phyloP scores from a whole-genome alignment of 495 filamentous ascomycete species.

The Lasiosphaeriaceae sp. region DNA sequence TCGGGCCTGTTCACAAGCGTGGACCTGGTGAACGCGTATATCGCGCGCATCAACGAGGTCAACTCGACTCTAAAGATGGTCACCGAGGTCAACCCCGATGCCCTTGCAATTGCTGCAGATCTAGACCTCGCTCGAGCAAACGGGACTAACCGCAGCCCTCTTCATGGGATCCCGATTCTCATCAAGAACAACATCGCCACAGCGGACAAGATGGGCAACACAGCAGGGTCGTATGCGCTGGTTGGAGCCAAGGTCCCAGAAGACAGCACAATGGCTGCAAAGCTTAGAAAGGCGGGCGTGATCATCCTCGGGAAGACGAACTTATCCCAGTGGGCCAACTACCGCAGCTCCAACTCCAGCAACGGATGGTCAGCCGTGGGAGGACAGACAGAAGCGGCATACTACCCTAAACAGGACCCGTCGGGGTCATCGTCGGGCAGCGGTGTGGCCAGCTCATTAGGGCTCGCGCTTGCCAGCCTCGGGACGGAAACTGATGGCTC shows the following conservation, averaged over 20 bases:
- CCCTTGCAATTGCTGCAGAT: conserved; percentile 31
- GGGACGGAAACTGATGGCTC: conserved; percentile 37
- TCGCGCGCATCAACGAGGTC: conserved; percentile 39
- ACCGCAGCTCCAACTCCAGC: conserved; percentile 30
- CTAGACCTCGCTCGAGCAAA: conserved; percentile 27
- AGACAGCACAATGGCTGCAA: conserved; percentile 45
- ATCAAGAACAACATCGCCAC: conserved; percentile 73
- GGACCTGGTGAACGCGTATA: conserved; percentile 52
- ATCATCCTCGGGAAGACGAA: conserved; percentile 50
- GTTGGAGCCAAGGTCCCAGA: conserved; percentile 43
- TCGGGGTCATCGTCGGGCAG: conserved; percentile 27
- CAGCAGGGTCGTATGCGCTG: conserved; percentile 56
- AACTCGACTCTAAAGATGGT: conserved; percentile 37
- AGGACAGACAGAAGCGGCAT: conserved; percentile 42
- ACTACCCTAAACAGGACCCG: conserved; percentile 36
- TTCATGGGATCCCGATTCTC: conserved; percentile 66
- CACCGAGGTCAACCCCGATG: conserved; percentile 46
- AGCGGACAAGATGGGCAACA: conserved; percentile 59
- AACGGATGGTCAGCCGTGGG: conserved; percentile 45
- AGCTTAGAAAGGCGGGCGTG: conserved; percentile 45
- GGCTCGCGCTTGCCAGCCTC: conserved; percentile 30
- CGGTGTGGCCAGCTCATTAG: conserved; percentile 28
- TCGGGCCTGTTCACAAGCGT: conserved; percentile 55
- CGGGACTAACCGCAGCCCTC: conserved; percentile 34
- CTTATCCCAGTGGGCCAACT: conserved; percentile 42